Evolutionary conservation across 352 stramenopile genomes (phyloP), one percentile per base, ranked within the genome.

Genomic region (Thalassiosira hispida): DNA sequence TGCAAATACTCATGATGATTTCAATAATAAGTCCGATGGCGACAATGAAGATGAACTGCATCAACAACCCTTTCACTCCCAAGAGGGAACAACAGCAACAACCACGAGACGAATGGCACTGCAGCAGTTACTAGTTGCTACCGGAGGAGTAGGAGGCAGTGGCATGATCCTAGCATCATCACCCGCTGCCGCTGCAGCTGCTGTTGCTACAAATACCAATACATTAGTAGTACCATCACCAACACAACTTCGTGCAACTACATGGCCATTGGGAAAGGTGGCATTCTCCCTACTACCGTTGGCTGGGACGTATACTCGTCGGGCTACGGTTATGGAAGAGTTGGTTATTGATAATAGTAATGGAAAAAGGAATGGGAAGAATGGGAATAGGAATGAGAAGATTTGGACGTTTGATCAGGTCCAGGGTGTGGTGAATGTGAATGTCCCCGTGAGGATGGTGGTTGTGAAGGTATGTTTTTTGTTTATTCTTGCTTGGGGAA

Each of bases 331-430:
- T 11, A 64, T 90, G 72, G 62, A 87, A 64, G 61, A 85, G 55
- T 73, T 49, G 12, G 77, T 91, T 22, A 60, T 90, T 23, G 40
- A 59, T 35, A 59, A 77, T 44, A 44, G 55, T 8, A 42, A 29
- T 29, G 22, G 27, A 20, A 23, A 16, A 61, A 5, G 20, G 38
- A 11, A 29, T 40, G 52, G 16, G 1, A 7, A n/a, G 22, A n/a
- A 35, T 7, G 18, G 1, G 12, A 35, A 11, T 40, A 14, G 35
- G 0, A 65, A 84, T 59, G 67, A 49, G 18, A 91, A 2, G 14
- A 23, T 96, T 49, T 96, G 92, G 92, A 95, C 91, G n/a, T 83
- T 92, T 51, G 92, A 96, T 91, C 92, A 96, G 67, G 72, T 93
- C 52, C 86, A 91, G 62, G 86, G 88, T 27, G 83, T 95, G 51